Percentiles rank a stretch among this genome's conserved stretches.
phyloP scores from a whole-genome alignment of 805 yeast species.

The Hermanozyma aechmeae region DNA sequence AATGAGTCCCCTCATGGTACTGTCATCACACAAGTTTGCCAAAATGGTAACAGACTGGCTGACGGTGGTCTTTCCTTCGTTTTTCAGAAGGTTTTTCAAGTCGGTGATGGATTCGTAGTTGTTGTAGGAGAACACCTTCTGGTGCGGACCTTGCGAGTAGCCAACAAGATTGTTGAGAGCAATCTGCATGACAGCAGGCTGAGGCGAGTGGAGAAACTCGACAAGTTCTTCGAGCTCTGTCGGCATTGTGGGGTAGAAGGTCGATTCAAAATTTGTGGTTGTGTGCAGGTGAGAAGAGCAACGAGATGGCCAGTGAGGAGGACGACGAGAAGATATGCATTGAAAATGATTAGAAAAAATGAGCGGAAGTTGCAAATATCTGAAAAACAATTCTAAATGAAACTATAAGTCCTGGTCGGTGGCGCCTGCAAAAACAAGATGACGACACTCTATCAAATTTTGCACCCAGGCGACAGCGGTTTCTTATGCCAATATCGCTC shows the following conservation, averaged over 20 bases:
- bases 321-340: no score
- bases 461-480: no score
- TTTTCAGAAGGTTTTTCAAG: conserved; percentile 50
- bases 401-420: no score
- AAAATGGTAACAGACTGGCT: conserved; percentile 69
- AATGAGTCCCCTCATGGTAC: conserved; percentile 50
- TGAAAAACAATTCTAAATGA: no score
- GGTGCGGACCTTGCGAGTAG: conserved; percentile 63
- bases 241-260: conserved; percentile 24
- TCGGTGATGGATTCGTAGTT: conserved; percentile 65
- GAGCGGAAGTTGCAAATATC: no score
- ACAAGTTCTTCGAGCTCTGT: conserved; percentile 49
- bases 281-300: no score
- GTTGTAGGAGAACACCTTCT: conserved; percentile 58
- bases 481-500: no score
- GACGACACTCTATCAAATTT: no score
- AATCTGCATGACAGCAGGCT: conserved; percentile 69
- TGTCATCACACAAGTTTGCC: conserved; percentile 74
- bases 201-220: conserved; percentile 71
- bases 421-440: no score
- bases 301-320: no score
- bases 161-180: conserved; percentile 82
- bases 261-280: no score
- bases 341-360: no score
- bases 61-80: conserved; percentile 45